Percentiles rank a stretch among this genome's conserved stretches.
Evolutionary conservation across 75 land plant genomes (phyloP).

Genomic region (Pinus albicaulis): DNA sequence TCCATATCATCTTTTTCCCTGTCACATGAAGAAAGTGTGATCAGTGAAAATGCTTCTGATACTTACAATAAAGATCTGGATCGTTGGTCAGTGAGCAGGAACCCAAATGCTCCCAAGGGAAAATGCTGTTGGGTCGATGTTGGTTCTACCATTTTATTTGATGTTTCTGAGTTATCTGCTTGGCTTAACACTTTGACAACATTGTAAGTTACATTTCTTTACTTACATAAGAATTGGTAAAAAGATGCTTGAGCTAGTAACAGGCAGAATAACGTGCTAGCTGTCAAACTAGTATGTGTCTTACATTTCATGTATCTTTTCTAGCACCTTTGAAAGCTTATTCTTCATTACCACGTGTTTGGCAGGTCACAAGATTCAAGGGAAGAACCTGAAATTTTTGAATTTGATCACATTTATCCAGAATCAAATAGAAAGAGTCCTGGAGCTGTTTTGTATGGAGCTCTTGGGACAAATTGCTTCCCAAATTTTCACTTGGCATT

Average conservation of each 20-base stretch:
- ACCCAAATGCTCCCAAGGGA: constrained; percentile 42
- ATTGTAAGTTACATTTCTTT: constrained; percentile 28
- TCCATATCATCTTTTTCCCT: constrained; percentile 64
- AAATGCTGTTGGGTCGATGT: constrained; percentile 96
- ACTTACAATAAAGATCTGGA: constrained; percentile 21
- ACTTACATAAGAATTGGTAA: background rate
- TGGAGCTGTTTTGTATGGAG: constrained; percentile 82
- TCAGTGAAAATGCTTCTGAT: constrained; percentile 7
- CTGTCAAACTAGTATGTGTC: background rate
- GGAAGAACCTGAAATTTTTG: constrained; percentile 82
- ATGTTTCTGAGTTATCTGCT: constrained; percentile 41
- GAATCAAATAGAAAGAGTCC: constrained; percentile 37
- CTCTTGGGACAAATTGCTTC: constrained; percentile 86
- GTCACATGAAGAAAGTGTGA: constrained; percentile 17
- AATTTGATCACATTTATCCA: constrained; percentile 84
- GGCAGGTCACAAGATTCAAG: constrained; percentile 36
- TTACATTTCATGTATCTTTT: background rate
- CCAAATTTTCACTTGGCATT: constrained; percentile 53
- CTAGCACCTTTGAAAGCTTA: background rate
- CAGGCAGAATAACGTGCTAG: background rate
- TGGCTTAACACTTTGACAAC: constrained; percentile 45
- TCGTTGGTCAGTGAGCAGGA: constrained; percentile 31
- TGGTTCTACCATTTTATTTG: constrained; percentile 64
- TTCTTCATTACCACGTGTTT: constrained; percentile 6
- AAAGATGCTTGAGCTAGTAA: constrained; percentile 1